These are phyloP conservation scores for Turnera subulata DNA, from an alignment of 345 rosid genomes.

Conservation along the genomic window DNA sequence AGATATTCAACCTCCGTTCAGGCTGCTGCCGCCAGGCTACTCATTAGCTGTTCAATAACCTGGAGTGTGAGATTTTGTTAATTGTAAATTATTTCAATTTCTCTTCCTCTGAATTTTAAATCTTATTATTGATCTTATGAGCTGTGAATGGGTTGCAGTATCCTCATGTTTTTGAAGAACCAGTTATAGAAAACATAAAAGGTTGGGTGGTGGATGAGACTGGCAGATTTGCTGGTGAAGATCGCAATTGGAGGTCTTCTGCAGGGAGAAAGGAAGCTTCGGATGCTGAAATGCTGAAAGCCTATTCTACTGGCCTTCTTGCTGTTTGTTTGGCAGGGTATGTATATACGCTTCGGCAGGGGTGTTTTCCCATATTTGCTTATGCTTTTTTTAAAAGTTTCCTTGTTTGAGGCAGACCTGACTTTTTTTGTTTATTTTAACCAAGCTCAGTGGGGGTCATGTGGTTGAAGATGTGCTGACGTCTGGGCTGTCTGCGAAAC, in stretches of 20 bases:
- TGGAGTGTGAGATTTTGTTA: constrained; percentile 46
- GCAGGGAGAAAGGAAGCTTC: constrained; percentile 57
- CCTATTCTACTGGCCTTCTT: constrained; percentile 91
- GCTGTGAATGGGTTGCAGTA: constrained; percentile 40
- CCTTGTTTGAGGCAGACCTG: constrained; percentile 5
- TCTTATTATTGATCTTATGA: constrained; percentile 9
- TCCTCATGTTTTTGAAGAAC: constrained; percentile 88
- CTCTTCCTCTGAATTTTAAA: not conserved
- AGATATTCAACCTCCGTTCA: constrained; percentile 65
- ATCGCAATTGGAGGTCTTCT: constrained; percentile 34
- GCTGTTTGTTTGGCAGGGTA: constrained; percentile 81
- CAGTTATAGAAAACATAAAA: constrained; percentile 68
- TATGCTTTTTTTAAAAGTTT: constrained; percentile 15
- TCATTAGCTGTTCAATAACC: constrained; percentile 67
- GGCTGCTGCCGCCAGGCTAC: constrained; percentile 87
- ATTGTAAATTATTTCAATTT: not conserved
- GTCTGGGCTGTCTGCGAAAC: constrained; percentile 86
- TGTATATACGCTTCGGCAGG: constrained; percentile 8
- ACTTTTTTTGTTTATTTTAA: constrained; percentile 4
- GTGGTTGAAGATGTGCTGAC: constrained; percentile 91
- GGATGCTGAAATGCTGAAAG: constrained; percentile 77
- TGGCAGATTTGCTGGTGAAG: constrained; percentile 52
- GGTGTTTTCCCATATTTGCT: not conserved
- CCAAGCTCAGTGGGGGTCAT: constrained; percentile 64
- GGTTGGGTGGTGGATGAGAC: constrained; percentile 86